phyloP scores from a whole-genome alignment of 768 basidiomycete genomes.

The Hydnum rufescens region DNA sequence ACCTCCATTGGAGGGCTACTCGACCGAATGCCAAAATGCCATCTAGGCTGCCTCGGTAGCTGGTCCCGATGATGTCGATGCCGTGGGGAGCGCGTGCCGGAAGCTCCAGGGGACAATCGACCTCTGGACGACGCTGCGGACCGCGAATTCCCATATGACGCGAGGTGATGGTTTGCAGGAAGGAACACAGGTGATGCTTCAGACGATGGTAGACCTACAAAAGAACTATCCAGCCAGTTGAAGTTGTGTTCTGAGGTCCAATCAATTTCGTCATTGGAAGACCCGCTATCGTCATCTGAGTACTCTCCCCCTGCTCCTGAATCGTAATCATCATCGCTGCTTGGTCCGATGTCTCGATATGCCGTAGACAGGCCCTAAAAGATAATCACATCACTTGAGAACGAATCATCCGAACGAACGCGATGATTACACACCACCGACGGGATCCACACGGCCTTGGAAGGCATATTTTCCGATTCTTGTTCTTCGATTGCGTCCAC shows the following conservation, averaged over 20 bases:
- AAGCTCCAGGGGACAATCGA: neutral
- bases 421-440: neutral
- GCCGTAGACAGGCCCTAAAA: neutral
- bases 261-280: slow-evolving; percentile 10
- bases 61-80: neutral
- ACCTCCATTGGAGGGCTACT: slow-evolving; percentile 96
- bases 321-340: no score
- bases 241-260: slow-evolving; percentile 24
- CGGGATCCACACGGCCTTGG: no score
- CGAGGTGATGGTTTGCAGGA: slow-evolving; percentile 5
- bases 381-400: neutral
- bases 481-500: neutral
- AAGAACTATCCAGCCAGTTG: slow-evolving; percentile 2
- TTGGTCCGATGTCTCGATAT: neutral
- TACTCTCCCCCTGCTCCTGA: slow-evolving; percentile 12
- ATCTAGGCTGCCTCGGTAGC: slow-evolving; percentile 25
- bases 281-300: slow-evolving; percentile 15
- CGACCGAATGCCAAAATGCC: slow-evolving; percentile 97
- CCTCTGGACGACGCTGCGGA: neutral
- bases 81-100: neutral
- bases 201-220: slow-evolving; percentile 4
- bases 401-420: neutral
- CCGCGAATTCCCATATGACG: slow-evolving; percentile 36
- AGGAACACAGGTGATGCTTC: neutral
- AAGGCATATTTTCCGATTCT: no score